phyloP scores from a whole-genome alignment of 1,284 basidiomycete species.

The Malassezia vespertilionis region DNA sequence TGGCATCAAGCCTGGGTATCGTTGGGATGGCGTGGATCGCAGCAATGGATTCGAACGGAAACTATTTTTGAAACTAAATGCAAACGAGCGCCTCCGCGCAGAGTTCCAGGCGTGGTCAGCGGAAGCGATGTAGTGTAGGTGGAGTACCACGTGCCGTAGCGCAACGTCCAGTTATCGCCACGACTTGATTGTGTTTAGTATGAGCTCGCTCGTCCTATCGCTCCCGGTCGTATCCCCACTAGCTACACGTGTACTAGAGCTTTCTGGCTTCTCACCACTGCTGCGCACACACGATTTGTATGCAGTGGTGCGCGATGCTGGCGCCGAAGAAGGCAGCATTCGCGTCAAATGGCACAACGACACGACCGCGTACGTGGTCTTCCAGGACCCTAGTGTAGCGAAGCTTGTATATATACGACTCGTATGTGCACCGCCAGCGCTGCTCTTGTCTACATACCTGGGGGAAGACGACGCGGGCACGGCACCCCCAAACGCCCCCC shows the following conservation, averaged over 20 bases:
- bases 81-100: constrained; percentile 51
- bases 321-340: constrained; percentile 66
- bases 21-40: constrained; percentile 68
- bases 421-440: constrained; percentile 58
- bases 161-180: neutral
- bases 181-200: neutral
- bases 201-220: constrained; percentile 9
- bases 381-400: constrained; percentile 58
- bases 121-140: constrained; percentile 13
- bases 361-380: constrained; percentile 86
- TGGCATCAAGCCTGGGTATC: constrained; percentile 81
- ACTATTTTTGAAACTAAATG: constrained; percentile 52
- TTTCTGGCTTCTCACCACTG: constrained; percentile 82
- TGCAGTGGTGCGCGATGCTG: constrained; percentile 75
- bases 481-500: too few relatives aligned
- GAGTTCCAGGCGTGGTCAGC: constrained; percentile 13
- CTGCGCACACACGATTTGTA: constrained; percentile 97
- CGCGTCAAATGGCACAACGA: constrained; percentile 99
- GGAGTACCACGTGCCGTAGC: neutral
- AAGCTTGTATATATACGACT: constrained; percentile 88
- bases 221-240: constrained; percentile 59
- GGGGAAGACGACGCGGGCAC: too few relatives aligned
- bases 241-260: constrained; percentile 82
- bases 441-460: too few relatives aligned
- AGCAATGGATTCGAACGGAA: constrained; percentile 92